Evolutionary conservation across 2,329 filamentous ascomycete genomes (phyloP), one percentile per base, ranked within the genome.

Genomic region (Fusarium sororula): DNA sequence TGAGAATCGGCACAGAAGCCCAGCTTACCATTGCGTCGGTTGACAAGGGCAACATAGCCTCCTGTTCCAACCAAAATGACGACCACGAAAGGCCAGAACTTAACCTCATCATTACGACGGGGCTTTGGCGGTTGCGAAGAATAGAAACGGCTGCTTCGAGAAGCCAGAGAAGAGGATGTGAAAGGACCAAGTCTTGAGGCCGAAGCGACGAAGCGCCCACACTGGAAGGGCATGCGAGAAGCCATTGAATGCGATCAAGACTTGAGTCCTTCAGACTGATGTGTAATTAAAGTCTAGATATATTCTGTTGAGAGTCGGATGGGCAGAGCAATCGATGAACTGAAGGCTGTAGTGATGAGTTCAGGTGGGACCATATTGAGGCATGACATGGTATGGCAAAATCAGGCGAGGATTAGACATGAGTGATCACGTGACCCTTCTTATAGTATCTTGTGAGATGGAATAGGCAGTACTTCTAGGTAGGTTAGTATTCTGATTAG

Each of bases 81-180:
- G 58, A 82, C 80, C 51, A 87, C n/a, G 72, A 90, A 90, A 5
- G 88, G 88, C 87, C 87, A 89, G 79, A 90, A 89, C 81, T 89
- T 89, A 83, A 90, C 79, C 50, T 75, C 79, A 59, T 78, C 81
- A 48, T 78, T 76, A 50, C 81, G 80, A 26, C 79, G 79, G 47
- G 82, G 82, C 24, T 79, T 80, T 41, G 82, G 83, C 15, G 83
- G 82, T 45, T 83, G 78, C 20, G 84, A 83, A 59, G 85, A 86
- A 73, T 86, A 90, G 81, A 76, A 64, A 57, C 82, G 80, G 58
- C 56, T 72, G 64, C 59, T 75, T 74, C 62, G 76, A 66, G 69
- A 28, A 37, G 63, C 54, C 45, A 66, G 61, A 61, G 72, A 65
- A 26, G 69, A 57, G 13, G 68, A 70, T n/a, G 65, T 61, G 69